A percentile compares a stretch with the other conserved stretches of the same genome.
Evolutionary conservation across 2,329 filamentous ascomycete species (phyloP).

Genomic region (Botryotinia narcissicola): DNA sequence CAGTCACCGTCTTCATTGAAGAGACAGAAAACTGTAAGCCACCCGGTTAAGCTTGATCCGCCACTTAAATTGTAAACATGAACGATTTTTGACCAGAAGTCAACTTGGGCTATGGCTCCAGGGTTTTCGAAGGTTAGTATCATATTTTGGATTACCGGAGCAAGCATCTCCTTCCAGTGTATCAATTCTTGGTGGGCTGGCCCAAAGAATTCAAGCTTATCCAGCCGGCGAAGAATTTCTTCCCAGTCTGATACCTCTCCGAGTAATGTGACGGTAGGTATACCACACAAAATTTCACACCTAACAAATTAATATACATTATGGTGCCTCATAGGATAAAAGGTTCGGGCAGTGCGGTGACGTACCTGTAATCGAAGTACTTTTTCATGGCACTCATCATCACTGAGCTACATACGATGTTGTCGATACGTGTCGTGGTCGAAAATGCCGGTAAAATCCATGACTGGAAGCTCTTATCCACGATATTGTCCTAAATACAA

Average conservation of each 20-base stretch:
- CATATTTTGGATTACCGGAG: neutral
- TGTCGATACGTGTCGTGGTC: neutral
- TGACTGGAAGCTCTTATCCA: neutral
- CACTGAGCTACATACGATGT: neutral
- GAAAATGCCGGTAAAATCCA: neutral
- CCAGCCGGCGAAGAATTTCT: neutral
- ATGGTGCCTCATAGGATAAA: neutral
- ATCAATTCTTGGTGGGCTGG: neutral
- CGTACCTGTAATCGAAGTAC: neutral
- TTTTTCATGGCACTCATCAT: neutral
- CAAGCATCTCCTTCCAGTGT: neutral
- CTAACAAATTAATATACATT: neutral
- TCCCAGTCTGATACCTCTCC: neutral
- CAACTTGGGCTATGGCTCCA: neutral
- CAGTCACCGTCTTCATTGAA: neutral
- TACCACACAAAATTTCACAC: fast-evolving
- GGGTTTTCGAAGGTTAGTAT: neutral
- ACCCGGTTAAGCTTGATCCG: neutral
- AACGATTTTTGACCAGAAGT: neutral
- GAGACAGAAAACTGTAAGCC: neutral
- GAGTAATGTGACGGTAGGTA: neutral
- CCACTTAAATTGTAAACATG: neutral
- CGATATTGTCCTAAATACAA: neutral
- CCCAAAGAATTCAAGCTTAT: neutral
- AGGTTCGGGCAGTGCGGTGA: neutral